phyloP scores from a whole-genome alignment of 768 basidiomycete species.

The Pleurotus pulmonarius region DNA sequence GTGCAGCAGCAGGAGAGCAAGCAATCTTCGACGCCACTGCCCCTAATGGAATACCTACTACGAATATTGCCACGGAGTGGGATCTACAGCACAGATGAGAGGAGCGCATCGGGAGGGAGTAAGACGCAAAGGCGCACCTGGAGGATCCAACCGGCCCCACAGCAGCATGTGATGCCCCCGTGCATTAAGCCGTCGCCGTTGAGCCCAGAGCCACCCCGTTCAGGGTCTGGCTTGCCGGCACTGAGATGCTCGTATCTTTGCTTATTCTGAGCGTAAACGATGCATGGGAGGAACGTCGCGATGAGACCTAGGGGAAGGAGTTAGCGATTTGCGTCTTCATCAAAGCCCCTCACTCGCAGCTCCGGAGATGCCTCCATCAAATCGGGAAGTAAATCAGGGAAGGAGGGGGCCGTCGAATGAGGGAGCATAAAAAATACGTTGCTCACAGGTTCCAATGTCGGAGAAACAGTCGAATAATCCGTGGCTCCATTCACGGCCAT shows the following conservation, averaged over 20 bases:
- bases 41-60: constrained; percentile 42
- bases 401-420: too few species aligned
- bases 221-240: constrained; percentile 29
- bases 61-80: constrained; percentile 34
- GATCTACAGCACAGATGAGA: constrained; percentile 17
- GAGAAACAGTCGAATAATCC: constrained; percentile 19
- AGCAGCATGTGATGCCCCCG: constrained; percentile 21
- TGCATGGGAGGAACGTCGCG: constrained; percentile 34
- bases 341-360: too few species aligned
- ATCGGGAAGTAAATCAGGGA: too few species aligned
- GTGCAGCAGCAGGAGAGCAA: constrained; percentile 35
- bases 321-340: too few species aligned
- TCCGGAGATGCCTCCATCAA: too few species aligned
- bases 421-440: too few species aligned
- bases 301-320: constrained; percentile 15
- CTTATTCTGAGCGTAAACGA: constrained; percentile 33
- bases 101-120: too few species aligned
- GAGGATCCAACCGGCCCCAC: constrained; percentile 31
- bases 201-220: constrained; percentile 27
- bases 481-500: constrained; percentile 26
- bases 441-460: constrained; percentile 21
- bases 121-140: background rate
- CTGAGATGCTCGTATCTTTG: constrained; percentile 29
- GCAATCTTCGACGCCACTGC: constrained; percentile 38
- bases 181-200: constrained; percentile 34